Percentiles rank a stretch among this genome's conserved stretches.
Conservation (phyloP, 306 rosid genomes). For the Glycyrrhiza uralensis region DNA sequence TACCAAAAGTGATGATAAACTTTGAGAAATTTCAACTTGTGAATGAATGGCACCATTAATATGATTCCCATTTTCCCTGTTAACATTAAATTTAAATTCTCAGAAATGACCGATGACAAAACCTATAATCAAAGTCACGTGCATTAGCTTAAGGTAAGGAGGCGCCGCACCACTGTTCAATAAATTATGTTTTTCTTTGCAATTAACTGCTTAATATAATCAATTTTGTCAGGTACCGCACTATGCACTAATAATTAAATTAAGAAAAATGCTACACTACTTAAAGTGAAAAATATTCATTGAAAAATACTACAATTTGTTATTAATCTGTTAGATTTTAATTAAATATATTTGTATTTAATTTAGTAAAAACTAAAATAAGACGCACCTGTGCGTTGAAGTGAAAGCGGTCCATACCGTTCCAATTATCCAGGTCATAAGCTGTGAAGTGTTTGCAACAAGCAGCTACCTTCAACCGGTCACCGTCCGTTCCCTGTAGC, state of each 20-base stretch:
- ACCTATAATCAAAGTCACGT: constrained; percentile 15
- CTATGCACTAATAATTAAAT: not conserved
- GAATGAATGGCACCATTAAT: not conserved
- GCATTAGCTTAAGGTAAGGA: not conserved
- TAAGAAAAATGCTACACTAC: not conserved
- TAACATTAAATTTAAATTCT: not conserved
- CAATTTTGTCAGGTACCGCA: too few species aligned
- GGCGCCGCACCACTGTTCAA: not conserved
- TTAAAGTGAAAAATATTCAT: too few species aligned
- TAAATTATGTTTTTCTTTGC: too few species aligned
- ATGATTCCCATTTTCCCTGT: not conserved
- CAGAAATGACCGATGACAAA: not conserved
- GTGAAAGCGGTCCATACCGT: constrained; percentile 87
- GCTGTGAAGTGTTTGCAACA: constrained; percentile 91
- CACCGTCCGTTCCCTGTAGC: constrained; percentile 64
- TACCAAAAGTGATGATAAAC: not conserved
- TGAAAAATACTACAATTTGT: too few species aligned
- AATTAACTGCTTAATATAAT: too few species aligned
- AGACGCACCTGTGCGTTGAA: constrained; percentile 68
- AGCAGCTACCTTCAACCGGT: constrained; percentile 83
- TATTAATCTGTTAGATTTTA: too few species aligned
- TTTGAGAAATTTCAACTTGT: not conserved
- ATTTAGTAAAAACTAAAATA: not conserved
- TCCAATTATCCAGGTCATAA: constrained; percentile 88
- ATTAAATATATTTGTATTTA: too few species aligned